Conservation (phyloP, 2,329 filamentous ascomycete genomes). For the Fusarium piperis region DNA sequence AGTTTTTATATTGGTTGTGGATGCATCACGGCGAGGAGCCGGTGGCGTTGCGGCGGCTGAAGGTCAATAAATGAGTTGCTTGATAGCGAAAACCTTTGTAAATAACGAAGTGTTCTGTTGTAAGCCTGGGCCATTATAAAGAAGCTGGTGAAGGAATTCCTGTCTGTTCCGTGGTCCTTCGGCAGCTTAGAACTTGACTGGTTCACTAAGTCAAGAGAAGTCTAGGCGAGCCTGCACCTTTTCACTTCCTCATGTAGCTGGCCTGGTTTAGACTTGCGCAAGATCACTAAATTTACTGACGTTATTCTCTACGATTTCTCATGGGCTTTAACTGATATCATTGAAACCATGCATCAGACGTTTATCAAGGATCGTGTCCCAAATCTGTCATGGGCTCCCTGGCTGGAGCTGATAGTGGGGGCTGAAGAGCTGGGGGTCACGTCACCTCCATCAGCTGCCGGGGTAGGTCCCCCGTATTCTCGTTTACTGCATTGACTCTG, state of each 20-base stretch:
- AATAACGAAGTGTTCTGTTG: neutral
- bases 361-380: neutral
- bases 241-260: neutral
- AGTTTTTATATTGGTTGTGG: constrained; percentile 17
- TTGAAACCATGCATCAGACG: neutral
- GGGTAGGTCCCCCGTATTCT: neutral
- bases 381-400: constrained; percentile 12
- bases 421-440: constrained; percentile 17
- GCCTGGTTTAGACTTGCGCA: neutral
- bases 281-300: neutral
- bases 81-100: neutral
- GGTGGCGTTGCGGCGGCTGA: constrained; percentile 35
- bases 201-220: neutral
- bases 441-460: constrained; percentile 31
- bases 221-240: neutral
- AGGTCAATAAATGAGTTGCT: constrained; percentile 4
- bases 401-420: constrained; percentile 11
- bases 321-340: neutral
- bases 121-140: neutral
- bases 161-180: no score
- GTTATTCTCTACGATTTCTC: neutral
- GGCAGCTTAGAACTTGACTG: neutral
- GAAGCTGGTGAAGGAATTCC: neutral
- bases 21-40: constrained; percentile 26
- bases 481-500: constrained; percentile 32